phyloP scores from a whole-genome alignment of 2,329 filamentous ascomycete species.

The Penicillium freii region DNA sequence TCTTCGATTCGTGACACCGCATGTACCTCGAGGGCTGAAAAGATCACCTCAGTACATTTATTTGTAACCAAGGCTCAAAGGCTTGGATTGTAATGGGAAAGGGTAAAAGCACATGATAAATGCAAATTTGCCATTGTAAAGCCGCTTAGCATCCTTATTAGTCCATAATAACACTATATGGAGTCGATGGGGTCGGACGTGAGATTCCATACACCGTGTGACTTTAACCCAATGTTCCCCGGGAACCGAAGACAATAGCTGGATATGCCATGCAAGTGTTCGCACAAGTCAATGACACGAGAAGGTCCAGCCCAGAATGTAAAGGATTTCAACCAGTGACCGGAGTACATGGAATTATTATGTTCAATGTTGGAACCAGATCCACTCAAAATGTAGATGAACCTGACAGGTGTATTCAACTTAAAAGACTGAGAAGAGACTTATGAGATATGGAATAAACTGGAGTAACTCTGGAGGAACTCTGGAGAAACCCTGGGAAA shows the following conservation, averaged over 20 bases:
- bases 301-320: background rate
- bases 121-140: background rate
- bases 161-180: background rate
- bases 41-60: background rate
- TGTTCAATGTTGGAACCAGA: background rate
- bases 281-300: slow-evolving; percentile 1
- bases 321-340: background rate
- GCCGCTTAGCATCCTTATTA: background rate
- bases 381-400: background rate
- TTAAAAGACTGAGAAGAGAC: background rate
- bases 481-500: background rate
- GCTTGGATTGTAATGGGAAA: background rate
- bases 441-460: background rate
- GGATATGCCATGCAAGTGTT: slow-evolving; percentile 9
- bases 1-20: slow-evolving; percentile 1
- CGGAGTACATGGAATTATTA: background rate
- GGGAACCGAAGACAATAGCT: background rate
- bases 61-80: background rate
- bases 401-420: background rate
- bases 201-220: slow-evolving; percentile 5
- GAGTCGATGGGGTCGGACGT: background rate
- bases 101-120: background rate
- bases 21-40: slow-evolving; percentile 11
- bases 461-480: background rate
- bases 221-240: slow-evolving; percentile 14